These are phyloP conservation scores for Wickerhamiella australiensis DNA, from an alignment of 805 yeast genomes.

Conservation along the genomic window DNA sequence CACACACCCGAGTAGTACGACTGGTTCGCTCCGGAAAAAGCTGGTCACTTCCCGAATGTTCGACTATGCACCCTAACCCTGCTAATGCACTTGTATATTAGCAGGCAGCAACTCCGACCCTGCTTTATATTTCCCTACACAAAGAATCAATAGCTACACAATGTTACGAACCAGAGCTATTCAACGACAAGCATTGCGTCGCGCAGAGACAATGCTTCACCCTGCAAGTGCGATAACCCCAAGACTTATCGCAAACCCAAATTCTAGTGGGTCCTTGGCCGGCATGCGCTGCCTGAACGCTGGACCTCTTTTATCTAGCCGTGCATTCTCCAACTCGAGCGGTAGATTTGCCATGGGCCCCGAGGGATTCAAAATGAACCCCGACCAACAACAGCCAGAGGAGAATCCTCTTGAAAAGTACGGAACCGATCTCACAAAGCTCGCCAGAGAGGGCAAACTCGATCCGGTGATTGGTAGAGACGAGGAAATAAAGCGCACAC, in stretches of 20 bases:
- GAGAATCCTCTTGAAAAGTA: conserved; percentile 71
- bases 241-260: background rate
- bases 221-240: background rate
- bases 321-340: background rate
- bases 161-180: conserved; percentile 1
- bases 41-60: conserved; percentile 6
- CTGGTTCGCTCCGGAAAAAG: background rate
- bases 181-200: background rate
- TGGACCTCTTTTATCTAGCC: background rate
- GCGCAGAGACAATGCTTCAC: background rate
- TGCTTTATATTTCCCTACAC: too few relatives aligned
- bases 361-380: conserved; percentile 14
- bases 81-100: background rate
- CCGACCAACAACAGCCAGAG: conserved; percentile 15
- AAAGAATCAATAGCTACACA: background rate
- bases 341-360: conserved; percentile 5
- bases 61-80: conserved; percentile 5
- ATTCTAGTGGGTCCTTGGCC: background rate
- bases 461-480: conserved; percentile 98
- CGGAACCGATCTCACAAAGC: conserved; percentile 74
- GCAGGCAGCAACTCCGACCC: background rate
- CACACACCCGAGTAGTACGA: too few relatives aligned
- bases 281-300: background rate
- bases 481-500: conserved; percentile 85
- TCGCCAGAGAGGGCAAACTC: conserved; percentile 79